Percentiles rank a stretch among this genome's conserved stretches.
These are phyloP conservation scores for Lepraria neglecta DNA, from an alignment of 495 filamentous ascomycete genomes.

Conservation along the genomic window DNA sequence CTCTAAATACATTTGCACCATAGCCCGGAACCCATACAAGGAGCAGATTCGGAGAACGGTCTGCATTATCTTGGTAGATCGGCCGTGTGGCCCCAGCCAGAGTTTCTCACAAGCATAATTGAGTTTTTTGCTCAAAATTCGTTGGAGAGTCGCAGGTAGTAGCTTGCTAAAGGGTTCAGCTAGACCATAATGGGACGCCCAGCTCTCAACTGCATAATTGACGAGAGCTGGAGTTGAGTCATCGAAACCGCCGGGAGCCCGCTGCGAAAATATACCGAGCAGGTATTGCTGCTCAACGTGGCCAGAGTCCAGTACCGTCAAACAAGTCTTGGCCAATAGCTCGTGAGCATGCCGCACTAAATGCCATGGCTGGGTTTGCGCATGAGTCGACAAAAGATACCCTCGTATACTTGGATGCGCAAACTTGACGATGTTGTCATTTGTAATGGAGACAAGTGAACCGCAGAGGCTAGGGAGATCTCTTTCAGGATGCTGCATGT, in stretches of 20 bases:
- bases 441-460: neutral
- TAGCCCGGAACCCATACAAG: neutral
- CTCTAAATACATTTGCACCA: neutral
- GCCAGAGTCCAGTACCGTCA: neutral
- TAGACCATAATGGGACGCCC: neutral
- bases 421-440: neutral
- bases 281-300: neutral
- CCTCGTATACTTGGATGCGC: neutral
- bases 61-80: neutral
- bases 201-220: neutral
- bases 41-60: conserved; percentile 4
- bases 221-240: neutral
- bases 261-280: neutral
- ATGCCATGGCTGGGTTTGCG: neutral
- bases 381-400: neutral
- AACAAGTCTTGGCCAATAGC: neutral
- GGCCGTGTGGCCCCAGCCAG: neutral
- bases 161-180: neutral
- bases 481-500: neutral
- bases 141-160: neutral
- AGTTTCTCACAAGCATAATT: neutral
- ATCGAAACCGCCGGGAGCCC: neutral
- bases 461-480: conserved; percentile 6
- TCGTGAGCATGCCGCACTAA: neutral
- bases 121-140: neutral